Conservation (phyloP, 2,329 filamentous ascomycete genomes). For the Davidsoniella virescens region DNA sequence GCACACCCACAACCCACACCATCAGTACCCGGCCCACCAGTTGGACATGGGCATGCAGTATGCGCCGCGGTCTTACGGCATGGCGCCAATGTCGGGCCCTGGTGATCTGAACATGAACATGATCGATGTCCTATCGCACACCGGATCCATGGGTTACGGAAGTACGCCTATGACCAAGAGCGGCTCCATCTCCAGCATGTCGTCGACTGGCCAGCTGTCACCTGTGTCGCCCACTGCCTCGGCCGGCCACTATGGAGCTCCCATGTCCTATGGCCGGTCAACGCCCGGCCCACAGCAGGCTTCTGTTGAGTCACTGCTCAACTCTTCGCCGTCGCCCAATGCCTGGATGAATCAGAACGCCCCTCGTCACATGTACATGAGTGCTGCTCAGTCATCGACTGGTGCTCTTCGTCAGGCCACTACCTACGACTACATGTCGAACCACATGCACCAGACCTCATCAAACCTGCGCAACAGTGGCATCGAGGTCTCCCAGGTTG, state of each 20-base stretch:
- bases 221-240: conserved; percentile 6
- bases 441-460: conserved; percentile 7
- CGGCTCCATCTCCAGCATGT: conserved; percentile 8
- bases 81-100: conserved; percentile 4
- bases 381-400: conserved; percentile 1
- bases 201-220: conserved; percentile 7
- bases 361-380: conserved; percentile 7
- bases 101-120: background rate
- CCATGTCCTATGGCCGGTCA: background rate
- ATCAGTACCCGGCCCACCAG: conserved; percentile 8
- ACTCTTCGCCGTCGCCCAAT: conserved; percentile 9
- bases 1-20: conserved; percentile 1
- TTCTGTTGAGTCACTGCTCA: conserved; percentile 9
- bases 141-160: background rate
- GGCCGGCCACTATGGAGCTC: background rate
- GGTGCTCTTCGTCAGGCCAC: conserved; percentile 2
- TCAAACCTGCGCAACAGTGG: conserved; percentile 6
- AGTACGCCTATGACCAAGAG: conserved; percentile 8
- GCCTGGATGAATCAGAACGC: background rate
- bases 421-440: background rate
- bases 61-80: conserved; percentile 1
- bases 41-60: conserved; percentile 8
- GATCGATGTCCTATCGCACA: background rate
- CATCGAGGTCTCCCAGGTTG: conserved; percentile 13
- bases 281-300: conserved; percentile 2